Evolutionary conservation across 2,329 filamentous ascomycete genomes (phyloP), one percentile per base, ranked within the genome.

Genomic region (Botrytis galanthina): DNA sequence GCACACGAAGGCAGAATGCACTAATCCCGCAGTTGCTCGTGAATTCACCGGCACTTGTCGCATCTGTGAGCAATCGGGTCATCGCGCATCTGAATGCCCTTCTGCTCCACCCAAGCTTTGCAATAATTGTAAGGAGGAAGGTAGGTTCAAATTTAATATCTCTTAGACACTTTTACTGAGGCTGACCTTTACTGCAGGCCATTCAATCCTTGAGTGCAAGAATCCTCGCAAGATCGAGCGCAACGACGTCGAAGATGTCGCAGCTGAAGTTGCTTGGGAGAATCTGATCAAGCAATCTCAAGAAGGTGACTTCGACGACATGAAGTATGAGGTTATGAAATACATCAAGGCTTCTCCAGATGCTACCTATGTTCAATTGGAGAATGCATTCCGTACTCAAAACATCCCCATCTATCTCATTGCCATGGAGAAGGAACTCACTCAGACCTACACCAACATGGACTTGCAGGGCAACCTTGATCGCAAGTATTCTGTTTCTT

Each of bases 381-480:
- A 94, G 83, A 78, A 84, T 46, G 84, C 85, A 1, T 86, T 93
- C 79, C 88, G 91, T 10, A 77, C 81, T 2, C 83, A 88, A 60
- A 80, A 83, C 0, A 84, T 92, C 74, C 82, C 82, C 4, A 82
- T 92, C 22, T 91, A 86, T 82, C 82, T 93, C 71, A 91, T 93
- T 76, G 89, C 88, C 9, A 81, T 88, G 9, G 87, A 92, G 83
- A 87, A 88, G 76, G 82, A 87, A 48, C 81, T 92, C 44, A 80
- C 85, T 0, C 79, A 82, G 1, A 88, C 89, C 8, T 86, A 90
- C 76, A 92, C 89, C 74, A 91, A 92, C 81, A 91, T 93, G 88
- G 90, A 93, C 76, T 83, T 93, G 1, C 90, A 93, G 78, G 91
- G 91, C 8, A 88, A 91, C 75, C 83, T 91, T 32, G 86, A 87